phyloP scores from a whole-genome alignment of 2,329 filamentous ascomycete genomes.

The Penicillium sp. region DNA sequence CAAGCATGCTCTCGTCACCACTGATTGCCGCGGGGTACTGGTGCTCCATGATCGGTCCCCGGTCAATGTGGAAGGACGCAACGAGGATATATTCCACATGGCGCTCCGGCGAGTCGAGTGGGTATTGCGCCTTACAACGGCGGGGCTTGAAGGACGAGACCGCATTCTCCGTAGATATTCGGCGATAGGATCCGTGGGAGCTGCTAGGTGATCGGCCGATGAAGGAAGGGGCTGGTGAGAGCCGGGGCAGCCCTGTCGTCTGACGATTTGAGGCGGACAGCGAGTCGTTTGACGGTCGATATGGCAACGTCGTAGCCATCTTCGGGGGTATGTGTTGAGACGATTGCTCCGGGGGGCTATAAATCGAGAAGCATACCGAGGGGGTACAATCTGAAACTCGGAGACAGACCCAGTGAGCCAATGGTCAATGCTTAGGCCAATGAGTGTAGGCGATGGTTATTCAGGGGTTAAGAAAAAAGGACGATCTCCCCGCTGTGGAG shows the following conservation, averaged over 20 bases:
- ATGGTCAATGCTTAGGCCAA: constrained; percentile 13
- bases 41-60: constrained; percentile 96
- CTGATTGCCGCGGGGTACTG: constrained; percentile 95
- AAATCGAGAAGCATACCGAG: constrained; percentile 17
- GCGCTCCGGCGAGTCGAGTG: constrained; percentile 72
- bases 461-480: constrained; percentile 23
- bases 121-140: constrained; percentile 73
- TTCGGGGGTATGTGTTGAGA: constrained; percentile 20
- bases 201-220: constrained; percentile 53
- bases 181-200: constrained; percentile 41
- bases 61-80: constrained; percentile 94
- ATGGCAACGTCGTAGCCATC: constrained; percentile 41
- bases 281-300: constrained; percentile 43
- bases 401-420: constrained; percentile 2
- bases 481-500: constrained; percentile 30
- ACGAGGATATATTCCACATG: constrained; percentile 99
- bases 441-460: constrained; percentile 10
- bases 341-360: constrained; percentile 18
- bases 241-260: constrained; percentile 55
- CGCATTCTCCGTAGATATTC: constrained; percentile 40
- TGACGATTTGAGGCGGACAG: constrained; percentile 55
- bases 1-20: constrained; percentile 96
- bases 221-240: constrained; percentile 62
- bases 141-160: constrained; percentile 53
- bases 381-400: constrained; percentile 1